phyloP scores from a whole-genome alignment of 2,329 filamentous ascomycete genomes.

The Corinectria fuckeliana region DNA sequence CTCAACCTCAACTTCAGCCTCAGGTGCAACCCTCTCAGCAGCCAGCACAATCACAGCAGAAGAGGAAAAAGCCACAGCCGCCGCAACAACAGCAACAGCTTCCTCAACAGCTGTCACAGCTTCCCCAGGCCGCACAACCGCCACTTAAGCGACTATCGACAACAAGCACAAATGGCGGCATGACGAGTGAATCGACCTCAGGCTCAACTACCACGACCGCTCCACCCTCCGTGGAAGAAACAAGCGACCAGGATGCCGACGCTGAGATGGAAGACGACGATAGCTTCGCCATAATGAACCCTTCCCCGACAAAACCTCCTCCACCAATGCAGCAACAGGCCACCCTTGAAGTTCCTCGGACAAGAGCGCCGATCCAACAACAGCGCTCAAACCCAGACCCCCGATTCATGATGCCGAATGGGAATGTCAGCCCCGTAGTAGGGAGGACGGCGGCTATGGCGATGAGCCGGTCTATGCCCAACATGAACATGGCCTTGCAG shows the following conservation, averaged over 20 bases:
- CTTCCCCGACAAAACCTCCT: conserved; percentile 47
- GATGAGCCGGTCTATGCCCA: conserved; percentile 54
- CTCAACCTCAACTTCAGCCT: conserved; percentile 16
- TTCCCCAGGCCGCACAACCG: conserved; percentile 21
- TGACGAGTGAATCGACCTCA: conserved; percentile 43
- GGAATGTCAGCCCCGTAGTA: conserved; percentile 44
- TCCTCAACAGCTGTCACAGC: conserved; percentile 32
- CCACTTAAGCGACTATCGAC: conserved; percentile 41
- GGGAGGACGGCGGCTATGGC: conserved; percentile 45
- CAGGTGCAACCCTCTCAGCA: conserved; percentile 22
- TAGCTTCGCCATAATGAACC: conserved; percentile 57
- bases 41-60: conserved; percentile 1
- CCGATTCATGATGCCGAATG: conserved; percentile 53
- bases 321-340: conserved; percentile 49
- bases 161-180: conserved; percentile 44
- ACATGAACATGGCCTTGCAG: conserved; percentile 52
- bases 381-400: conserved; percentile 43
- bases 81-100: conserved; percentile 29
- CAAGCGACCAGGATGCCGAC: conserved; percentile 52
- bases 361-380: conserved; percentile 47
- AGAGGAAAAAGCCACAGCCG: conserved; percentile 12
- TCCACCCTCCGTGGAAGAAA: conserved; percentile 53
- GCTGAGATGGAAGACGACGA: conserved; percentile 66
- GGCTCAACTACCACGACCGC: conserved; percentile 44
- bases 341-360: conserved; percentile 53